Percentiles rank a stretch among this genome's conserved stretches.
phyloP scores from a whole-genome alignment of 2,329 filamentous ascomycete species.

The Curvularia verruculosa region DNA sequence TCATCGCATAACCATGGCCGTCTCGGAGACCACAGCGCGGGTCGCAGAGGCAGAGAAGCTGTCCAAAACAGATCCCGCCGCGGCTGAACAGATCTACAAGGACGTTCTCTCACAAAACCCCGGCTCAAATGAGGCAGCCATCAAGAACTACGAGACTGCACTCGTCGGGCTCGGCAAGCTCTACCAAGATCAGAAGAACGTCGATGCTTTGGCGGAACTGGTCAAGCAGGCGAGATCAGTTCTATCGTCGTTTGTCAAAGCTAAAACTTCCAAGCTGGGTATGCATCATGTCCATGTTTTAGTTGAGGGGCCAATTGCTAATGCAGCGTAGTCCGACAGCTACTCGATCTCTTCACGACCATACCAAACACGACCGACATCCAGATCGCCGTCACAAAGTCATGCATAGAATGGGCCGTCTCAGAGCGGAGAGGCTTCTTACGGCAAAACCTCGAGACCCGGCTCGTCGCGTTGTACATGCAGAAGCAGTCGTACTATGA shows the following conservation, averaged over 20 bases:
- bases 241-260: conserved; percentile 95
- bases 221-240: conserved; percentile 89
- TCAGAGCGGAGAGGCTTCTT: conserved; percentile 94
- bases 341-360: conserved; percentile 91
- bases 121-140: conserved; percentile 81
- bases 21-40: conserved; percentile 62
- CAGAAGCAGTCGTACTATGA: conserved; percentile 98
- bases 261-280: conserved; percentile 98
- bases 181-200: conserved; percentile 85
- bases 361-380: conserved; percentile 95
- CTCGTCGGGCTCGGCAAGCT: conserved; percentile 89
- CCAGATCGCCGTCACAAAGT: conserved; percentile 94
- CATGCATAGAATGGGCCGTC: conserved; percentile 99
- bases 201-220: conserved; percentile 83
- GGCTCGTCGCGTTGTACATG: conserved; percentile 93
- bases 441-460: conserved; percentile 96
- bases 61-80: conserved; percentile 76
- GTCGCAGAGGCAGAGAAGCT: conserved; percentile 90
- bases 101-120: conserved; percentile 86
- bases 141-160: conserved; percentile 89
- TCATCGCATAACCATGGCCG: conserved; percentile 37
- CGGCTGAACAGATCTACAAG: conserved; percentile 88
- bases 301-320: background rate
- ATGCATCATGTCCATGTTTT: conserved; percentile 46
- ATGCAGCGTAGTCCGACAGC: conserved; percentile 76